Evolutionary conservation across 352 stramenopile genomes (phyloP).

Genomic region (Pythium grandisporangium): DNA sequence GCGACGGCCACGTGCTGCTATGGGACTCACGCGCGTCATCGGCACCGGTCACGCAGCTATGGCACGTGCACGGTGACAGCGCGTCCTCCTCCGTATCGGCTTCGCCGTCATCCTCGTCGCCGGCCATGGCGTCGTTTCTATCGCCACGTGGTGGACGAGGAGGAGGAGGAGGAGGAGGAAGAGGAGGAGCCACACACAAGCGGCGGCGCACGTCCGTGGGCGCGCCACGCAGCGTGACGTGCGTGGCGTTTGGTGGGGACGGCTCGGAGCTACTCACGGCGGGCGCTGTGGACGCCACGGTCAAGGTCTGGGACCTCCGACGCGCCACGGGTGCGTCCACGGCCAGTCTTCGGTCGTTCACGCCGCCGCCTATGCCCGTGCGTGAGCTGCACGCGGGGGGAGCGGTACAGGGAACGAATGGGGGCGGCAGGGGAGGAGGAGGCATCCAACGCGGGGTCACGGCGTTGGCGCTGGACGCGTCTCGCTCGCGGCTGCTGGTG

Average conservation of each 20-base stretch:
- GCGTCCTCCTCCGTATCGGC: conserved; percentile 4
- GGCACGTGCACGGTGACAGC: conserved; percentile 24
- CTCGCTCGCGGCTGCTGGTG: conserved; percentile 31
- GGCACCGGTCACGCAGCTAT: conserved; percentile 16
- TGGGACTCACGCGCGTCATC: conserved; percentile 29
- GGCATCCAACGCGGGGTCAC: conserved; percentile 41
- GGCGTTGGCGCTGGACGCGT: conserved; percentile 29
- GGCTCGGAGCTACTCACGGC: conserved; percentile 40
- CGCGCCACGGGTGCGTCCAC: conserved; percentile 12
- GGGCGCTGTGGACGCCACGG: conserved; percentile 39
- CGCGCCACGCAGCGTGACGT: conserved; percentile 53
- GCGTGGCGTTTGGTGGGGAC: conserved; percentile 42
- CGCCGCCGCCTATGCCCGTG: conserved; percentile 10
- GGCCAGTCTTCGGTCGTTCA: conserved; percentile 12
- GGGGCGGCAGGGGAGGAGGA: no score
- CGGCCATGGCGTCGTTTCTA: no score
- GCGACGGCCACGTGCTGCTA: conserved; percentile 52
- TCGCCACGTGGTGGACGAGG: no score
- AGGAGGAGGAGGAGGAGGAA: no score
- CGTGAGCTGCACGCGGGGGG: no score
- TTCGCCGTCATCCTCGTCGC: conserved; percentile 1
- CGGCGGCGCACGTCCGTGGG: conserved; percentile 7
- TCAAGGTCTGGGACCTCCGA: conserved; percentile 70
- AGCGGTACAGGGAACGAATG: no score
- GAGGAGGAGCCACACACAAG: conserved; percentile 19